phyloP scores from a whole-genome alignment of 139 green algal genomes.

The Yamagishiella unicocca region DNA sequence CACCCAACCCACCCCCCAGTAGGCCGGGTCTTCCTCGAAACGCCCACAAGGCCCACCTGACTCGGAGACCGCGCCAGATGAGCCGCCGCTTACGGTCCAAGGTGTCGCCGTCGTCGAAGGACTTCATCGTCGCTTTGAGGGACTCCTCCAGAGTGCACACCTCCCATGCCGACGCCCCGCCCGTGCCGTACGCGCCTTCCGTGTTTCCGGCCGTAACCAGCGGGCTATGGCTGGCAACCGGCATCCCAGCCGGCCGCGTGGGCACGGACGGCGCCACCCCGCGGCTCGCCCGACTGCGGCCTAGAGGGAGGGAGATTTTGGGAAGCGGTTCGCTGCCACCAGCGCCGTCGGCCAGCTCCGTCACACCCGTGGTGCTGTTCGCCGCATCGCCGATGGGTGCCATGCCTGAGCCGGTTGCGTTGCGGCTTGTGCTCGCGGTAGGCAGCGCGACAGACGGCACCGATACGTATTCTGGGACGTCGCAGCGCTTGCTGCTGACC shows the following conservation, averaged over 20 bases:
- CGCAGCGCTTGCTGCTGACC: not conserved
- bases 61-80: slow-evolving; percentile 12
- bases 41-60: not conserved
- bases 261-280: no score
- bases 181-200: not conserved
- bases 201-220: not conserved
- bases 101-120: not conserved
- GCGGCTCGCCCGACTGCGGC: no score
- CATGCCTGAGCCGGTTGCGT: not conserved
- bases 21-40: no score
- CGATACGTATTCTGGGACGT: not conserved
- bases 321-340: no score
- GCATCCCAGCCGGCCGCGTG: no score
- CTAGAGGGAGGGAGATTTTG: no score
- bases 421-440: not conserved
- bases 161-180: not conserved
- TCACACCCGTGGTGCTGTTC: no score
- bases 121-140: not conserved
- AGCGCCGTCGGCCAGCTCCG: no score
- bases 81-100: slow-evolving; percentile 11
- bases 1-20: no score
- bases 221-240: not conserved
- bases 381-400: no score
- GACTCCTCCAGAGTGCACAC: slow-evolving; percentile 21
- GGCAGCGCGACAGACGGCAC: not conserved